Base-by-base conservation (phyloP, 768 basidiomycete species). In the Inosperma sp. region DNA sequence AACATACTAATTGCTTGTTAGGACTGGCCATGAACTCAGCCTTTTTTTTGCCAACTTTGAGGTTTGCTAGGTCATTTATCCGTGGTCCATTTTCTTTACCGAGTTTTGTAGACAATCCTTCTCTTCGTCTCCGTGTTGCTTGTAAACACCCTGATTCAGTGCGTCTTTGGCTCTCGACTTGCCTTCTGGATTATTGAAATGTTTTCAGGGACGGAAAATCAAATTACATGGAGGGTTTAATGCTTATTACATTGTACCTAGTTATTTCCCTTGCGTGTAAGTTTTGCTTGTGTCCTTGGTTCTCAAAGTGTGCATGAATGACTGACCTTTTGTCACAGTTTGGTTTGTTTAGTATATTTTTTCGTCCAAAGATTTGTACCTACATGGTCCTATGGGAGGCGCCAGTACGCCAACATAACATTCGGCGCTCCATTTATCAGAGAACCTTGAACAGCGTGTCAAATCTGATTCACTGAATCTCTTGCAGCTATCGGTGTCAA, bases 161-260 rank as follows among this genome's bases (percentile, higher is more conserved):
- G 53, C 39, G 81, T 75, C 6, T 31, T 22, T 54, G n/a, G n/a
- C 41, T 36, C 48, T 22, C 31, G 1, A 39, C 31, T 43, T 34
- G 22, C 30, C 27, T 48, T 31, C 6, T 48, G 27, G 21, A 31
- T 53, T 16, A 53, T 52, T 36, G 41, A 47, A 27, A 29, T 39
- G 44, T 30, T 33, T 41, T n/a, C 40, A 80, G 83, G 70, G 86
- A 90, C 55, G 92, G 92, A 37, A 86, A 84, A 60, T 85, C 87
- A 13, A 93, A 94, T 62, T 93, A 91, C 62, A 88, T 95, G 84
- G 93, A 94, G 70, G 93, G 93, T 27, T 64, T 91, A 35, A 87
- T 93, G 78, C 69, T 81, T 29, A 55, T 80, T 29, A 76, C 85
- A 0, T 72, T 93, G 16, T 93, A 93, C 65, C 66, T 86, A 35